Conservation (phyloP, 1,284 basidiomycete species). For the Mycosarcoma maydis region DNA sequence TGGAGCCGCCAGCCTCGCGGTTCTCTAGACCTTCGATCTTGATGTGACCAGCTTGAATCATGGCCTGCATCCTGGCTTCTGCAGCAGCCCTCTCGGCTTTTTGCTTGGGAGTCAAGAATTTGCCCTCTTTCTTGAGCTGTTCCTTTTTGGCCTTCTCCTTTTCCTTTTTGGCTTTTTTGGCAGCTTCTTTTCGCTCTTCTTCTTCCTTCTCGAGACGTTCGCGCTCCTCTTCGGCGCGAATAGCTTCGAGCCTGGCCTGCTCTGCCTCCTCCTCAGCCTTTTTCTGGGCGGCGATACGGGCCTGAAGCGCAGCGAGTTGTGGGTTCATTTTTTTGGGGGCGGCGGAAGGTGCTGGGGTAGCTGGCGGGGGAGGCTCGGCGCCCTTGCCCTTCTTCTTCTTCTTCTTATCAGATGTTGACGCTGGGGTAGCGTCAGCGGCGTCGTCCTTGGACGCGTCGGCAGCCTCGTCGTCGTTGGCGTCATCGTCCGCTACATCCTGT, state of each 20-base stretch:
- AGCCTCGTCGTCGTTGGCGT: conserved; percentile 8
- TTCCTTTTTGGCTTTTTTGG: conserved; percentile 62
- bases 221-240: conserved; percentile 60
- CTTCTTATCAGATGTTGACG: conserved; percentile 51
- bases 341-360: conserved; percentile 40
- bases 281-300: conserved; percentile 65
- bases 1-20: conserved; percentile 67
- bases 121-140: conserved; percentile 66
- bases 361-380: conserved; percentile 36
- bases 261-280: conserved; percentile 65
- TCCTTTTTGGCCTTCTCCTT: conserved; percentile 64
- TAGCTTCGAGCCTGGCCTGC: conserved; percentile 54
- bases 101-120: conserved; percentile 75
- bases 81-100: conserved; percentile 92
- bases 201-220: conserved; percentile 65
- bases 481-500: conserved; percentile 37
- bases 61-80: conserved; percentile 88
- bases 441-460: conserved; percentile 2
- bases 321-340: conserved; percentile 60
- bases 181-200: conserved; percentile 63
- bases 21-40: conserved; percentile 84
- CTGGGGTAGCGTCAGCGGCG: conserved; percentile 21
- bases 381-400: conserved; percentile 62
- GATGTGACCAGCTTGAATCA: conserved; percentile 83
- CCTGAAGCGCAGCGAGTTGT: conserved; percentile 62